A percentile compares a stretch with the other conserved stretches of the same genome.
These are phyloP conservation scores for Graphilbum sp. DNA, from an alignment of 2,329 filamentous ascomycete genomes.

Conservation along the genomic window DNA sequence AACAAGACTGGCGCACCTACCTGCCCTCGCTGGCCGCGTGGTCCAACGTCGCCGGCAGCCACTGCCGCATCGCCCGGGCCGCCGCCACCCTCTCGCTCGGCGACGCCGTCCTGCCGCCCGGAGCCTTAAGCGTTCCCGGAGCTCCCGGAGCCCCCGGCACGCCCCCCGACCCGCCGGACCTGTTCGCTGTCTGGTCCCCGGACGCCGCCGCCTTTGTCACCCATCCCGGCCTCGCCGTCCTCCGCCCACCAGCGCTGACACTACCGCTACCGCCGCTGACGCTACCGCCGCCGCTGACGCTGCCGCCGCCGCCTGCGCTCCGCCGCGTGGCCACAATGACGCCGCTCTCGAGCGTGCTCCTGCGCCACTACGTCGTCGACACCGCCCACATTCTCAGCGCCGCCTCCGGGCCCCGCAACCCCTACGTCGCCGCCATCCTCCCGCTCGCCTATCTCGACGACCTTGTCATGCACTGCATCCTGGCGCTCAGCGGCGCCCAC, in stretches of 20 bases:
- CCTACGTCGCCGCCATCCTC: slow-evolving; percentile 8
- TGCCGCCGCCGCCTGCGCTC: neutral
- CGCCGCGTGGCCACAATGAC: slow-evolving; percentile 8
- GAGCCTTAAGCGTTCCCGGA: too few relatives aligned
- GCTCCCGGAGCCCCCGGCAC: too few relatives aligned
- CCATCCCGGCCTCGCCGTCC: too few relatives aligned
- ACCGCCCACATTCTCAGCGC: slow-evolving; percentile 5
- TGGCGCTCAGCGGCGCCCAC: slow-evolving; percentile 9
- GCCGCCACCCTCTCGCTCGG: neutral
- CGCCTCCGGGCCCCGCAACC: slow-evolving; percentile 6
- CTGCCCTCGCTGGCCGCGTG: neutral
- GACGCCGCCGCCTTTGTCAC: neutral
- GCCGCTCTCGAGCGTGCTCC: slow-evolving; percentile 7
- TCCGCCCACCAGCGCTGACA: too few relatives aligned
- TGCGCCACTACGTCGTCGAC: slow-evolving; percentile 9
- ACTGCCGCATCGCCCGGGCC: neutral
- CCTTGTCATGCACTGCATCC: slow-evolving; percentile 12
- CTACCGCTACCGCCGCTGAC: too few relatives aligned
- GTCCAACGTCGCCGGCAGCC: neutral
- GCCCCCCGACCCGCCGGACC: neutral
- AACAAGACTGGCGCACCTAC: neutral
- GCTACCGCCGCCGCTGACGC: too few relatives aligned
- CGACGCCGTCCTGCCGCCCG: too few relatives aligned
- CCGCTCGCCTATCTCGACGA: slow-evolving; percentile 12
- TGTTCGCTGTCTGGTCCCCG: neutral